Evolutionary conservation across 2,329 filamentous ascomycete genomes (phyloP).

Genomic region (Graphilbum ipis-grandicollis): DNA sequence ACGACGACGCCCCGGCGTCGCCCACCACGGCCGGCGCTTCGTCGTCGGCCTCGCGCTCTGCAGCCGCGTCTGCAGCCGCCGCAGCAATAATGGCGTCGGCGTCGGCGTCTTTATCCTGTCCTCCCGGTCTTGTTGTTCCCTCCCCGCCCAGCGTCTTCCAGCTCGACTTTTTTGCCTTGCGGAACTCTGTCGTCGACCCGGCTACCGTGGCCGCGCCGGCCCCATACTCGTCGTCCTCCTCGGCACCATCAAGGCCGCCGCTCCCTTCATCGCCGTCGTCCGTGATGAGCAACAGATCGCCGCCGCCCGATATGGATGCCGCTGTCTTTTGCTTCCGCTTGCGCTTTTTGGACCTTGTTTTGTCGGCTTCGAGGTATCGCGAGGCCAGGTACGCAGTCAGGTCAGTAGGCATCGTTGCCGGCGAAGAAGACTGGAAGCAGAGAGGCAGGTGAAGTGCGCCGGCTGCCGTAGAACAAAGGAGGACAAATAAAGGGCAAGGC

Average conservation of each 20-base stretch:
- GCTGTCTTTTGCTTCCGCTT: slow-evolving; percentile 37
- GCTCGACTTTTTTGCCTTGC: slow-evolving; percentile 57
- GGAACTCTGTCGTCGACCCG: slow-evolving; percentile 43
- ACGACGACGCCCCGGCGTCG: slow-evolving; percentile 26
- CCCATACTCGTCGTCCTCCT: slow-evolving; percentile 28
- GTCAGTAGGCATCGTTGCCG: slow-evolving; percentile 17
- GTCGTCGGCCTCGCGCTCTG: slow-evolving; percentile 28
- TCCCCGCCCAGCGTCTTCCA: slow-evolving; percentile 56
- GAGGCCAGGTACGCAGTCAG: slow-evolving; percentile 78
- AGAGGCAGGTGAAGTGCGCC: too few species aligned
- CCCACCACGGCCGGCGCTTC: slow-evolving; percentile 32
- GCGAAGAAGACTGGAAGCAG: too few species aligned
- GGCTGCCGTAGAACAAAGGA: too few species aligned
- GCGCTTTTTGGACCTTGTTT: slow-evolving; percentile 42
- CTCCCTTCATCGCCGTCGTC: slow-evolving; percentile 53
- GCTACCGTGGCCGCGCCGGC: slow-evolving; percentile 28
- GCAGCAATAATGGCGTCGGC: slow-evolving; percentile 66
- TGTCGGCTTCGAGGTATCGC: slow-evolving; percentile 64
- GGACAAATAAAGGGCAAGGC: too few species aligned
- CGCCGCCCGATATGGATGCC: too few species aligned
- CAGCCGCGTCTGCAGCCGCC: slow-evolving; percentile 48
- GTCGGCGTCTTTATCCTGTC: slow-evolving; percentile 24
- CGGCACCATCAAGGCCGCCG: too few species aligned
- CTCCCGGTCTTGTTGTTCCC: slow-evolving; percentile 2
- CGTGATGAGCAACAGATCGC: slow-evolving; percentile 40